These are phyloP conservation scores for Erodium maritimum DNA, from an alignment of 345 rosid genomes.

Conservation along the genomic window DNA sequence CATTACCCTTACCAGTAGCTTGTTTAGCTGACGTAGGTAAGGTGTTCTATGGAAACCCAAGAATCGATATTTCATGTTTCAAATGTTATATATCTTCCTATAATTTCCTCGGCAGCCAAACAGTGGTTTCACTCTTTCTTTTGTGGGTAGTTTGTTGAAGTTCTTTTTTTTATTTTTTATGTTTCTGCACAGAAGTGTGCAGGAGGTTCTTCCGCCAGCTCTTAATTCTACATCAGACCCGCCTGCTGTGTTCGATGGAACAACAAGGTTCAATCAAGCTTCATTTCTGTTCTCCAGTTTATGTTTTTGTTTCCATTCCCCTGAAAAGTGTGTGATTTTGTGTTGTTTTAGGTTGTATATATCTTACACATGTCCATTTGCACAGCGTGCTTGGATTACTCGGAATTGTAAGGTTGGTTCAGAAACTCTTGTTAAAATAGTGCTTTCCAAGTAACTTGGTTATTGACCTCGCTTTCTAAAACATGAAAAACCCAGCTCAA, in stretches of 20 bases:
- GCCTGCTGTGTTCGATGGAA: conserved; percentile 61
- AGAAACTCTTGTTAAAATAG: background rate
- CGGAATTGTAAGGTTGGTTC: conserved; percentile 60
- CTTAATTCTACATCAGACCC: conserved; percentile 58
- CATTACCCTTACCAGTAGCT: too few relatives aligned
- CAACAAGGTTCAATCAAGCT: conserved; percentile 40
- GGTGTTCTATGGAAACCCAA: too few relatives aligned
- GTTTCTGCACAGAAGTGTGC: conserved; percentile 18
- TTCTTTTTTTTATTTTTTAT: background rate
- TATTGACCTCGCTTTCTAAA: background rate
- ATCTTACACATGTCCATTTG: conserved; percentile 63
- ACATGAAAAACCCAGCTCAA: background rate
- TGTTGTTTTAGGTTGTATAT: conserved; percentile 48
- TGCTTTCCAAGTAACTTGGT: too few relatives aligned
- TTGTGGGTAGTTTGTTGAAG: background rate
- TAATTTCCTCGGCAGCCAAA: background rate
- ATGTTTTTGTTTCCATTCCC: conserved; percentile 4
- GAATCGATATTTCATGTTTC: too few relatives aligned
- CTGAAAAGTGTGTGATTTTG: background rate
- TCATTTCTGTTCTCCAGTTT: background rate
- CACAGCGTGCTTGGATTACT: conserved; percentile 75
- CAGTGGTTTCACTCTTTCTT: background rate
- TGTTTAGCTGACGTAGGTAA: too few relatives aligned
- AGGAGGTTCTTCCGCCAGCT: conserved; percentile 45
- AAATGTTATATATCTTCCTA: too few relatives aligned